Evolutionary conservation across 768 basidiomycete species (phyloP), one percentile per base, ranked within the genome.

Genomic region (Trametes maxima): DNA sequence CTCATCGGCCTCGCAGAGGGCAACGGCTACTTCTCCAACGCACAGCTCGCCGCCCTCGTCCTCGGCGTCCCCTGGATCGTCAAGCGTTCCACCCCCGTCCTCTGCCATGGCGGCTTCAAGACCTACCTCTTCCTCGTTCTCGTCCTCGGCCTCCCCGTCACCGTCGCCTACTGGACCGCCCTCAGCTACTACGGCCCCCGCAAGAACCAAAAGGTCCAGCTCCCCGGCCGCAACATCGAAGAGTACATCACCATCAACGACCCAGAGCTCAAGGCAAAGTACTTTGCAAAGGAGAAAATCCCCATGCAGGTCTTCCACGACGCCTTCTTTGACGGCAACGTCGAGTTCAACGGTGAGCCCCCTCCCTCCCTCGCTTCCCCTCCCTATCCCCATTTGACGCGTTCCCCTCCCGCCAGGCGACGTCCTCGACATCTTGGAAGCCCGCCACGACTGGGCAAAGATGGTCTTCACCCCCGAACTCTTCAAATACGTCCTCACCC

Each of bases 231-330:
- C 75, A 84, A 90, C 68, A 85, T 97, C 61, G 90, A 91, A 67
- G 84, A 90, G 66, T 99, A 98, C 74, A 90, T 98, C 70, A 89
- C 87, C 46, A 89, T 98, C 78, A 88, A 92, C 62, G 94, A 96
- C 78, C 75, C 78, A 0, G 89, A 87, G 60, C 82, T 98, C 72
- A 91, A 86, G 79, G 80, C 81, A 33, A 79, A 85, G 60, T 98
- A 95, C 78, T 76, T 84, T 35, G 89, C 87, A 65, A 91, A 88
- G 76, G 84, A 87, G 68, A 98, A 97, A 77, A 98, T 99, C 59
- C 95, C 95, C 53, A 95, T 97, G 89, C 96, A 99, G 77, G 77
- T 91, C 66, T 96, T 97, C 82, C 89, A 98, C 72, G 97, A 99
- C 79, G 92, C 94, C 64, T 98, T 90, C 78, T 98, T 99, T 73